Evolutionary conservation across 1,284 basidiomycete species (phyloP).

Genomic region (Trichosporon sp.): DNA sequence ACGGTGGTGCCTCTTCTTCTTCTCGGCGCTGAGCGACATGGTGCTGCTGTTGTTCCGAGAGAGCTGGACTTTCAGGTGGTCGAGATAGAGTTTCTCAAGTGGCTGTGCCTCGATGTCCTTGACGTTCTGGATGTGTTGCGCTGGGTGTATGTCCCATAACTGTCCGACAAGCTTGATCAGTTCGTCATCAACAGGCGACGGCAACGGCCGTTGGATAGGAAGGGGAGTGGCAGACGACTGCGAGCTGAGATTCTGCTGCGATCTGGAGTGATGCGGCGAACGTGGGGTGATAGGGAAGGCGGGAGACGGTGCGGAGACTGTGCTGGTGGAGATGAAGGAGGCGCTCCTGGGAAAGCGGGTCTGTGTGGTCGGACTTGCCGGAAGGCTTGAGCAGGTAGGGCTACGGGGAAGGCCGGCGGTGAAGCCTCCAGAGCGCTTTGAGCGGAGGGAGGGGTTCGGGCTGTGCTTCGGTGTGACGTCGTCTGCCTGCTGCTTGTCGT

Average conservation of each 20-base stretch:
- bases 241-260: not conserved
- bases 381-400: slow-evolving; percentile 7
- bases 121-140: slow-evolving; percentile 33
- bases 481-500: not conserved
- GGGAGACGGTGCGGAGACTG: not conserved
- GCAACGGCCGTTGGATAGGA: not conserved
- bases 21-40: not conserved
- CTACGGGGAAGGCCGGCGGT: not conserved
- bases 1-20: not conserved
- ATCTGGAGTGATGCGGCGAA: not conserved
- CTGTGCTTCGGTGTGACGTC: not conserved
- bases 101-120: slow-evolving; percentile 24
- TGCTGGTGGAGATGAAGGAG: not conserved
- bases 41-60: not conserved
- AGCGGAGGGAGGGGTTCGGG: not conserved
- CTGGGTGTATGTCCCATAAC: slow-evolving; percentile 35
- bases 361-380: not conserved
- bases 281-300: not conserved
- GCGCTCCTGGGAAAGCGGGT: not conserved
- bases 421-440: not conserved
- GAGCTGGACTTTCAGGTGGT: slow-evolving; percentile 36
- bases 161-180: slow-evolving; percentile 33
- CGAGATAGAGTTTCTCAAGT: slow-evolving; percentile 41
- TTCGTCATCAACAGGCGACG: not conserved
- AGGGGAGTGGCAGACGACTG: not conserved